These are phyloP conservation scores for Diaporthe velutina DNA, from an alignment of 2,329 filamentous ascomycete genomes.

Conservation along the genomic window DNA sequence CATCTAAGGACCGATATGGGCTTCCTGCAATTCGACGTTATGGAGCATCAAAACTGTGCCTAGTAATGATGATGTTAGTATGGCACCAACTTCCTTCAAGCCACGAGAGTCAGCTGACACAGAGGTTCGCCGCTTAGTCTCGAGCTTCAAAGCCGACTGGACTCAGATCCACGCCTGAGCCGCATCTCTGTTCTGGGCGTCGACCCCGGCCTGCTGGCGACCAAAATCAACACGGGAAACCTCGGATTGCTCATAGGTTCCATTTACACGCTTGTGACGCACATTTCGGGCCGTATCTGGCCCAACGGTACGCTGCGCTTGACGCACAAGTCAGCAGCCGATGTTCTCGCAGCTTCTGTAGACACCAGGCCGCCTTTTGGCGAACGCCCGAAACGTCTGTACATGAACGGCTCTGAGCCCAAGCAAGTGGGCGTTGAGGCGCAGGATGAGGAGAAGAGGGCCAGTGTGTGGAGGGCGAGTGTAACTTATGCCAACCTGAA, in stretches of 20 bases:
- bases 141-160: slow-evolving; percentile 48
- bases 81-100: background rate
- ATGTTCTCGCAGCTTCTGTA: slow-evolving; percentile 11
- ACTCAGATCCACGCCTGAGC: slow-evolving; percentile 44
- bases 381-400: slow-evolving; percentile 8
- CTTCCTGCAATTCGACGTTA: slow-evolving; percentile 46
- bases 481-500: background rate
- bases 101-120: background rate
- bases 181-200: slow-evolving; percentile 48
- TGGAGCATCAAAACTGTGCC: slow-evolving; percentile 49
- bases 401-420: slow-evolving; percentile 18
- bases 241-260: slow-evolving; percentile 42
- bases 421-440: slow-evolving; percentile 3
- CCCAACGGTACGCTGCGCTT: slow-evolving; percentile 21
- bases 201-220: slow-evolving; percentile 51
- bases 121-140: slow-evolving; percentile 37
- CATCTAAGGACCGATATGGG: slow-evolving; percentile 38
- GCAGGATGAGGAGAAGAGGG: slow-evolving; percentile 14
- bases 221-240: slow-evolving; percentile 18
- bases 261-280: slow-evolving; percentile 20
- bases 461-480: slow-evolving; percentile 17
- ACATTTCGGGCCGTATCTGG: background rate
- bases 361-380: background rate
- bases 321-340: slow-evolving; percentile 19
- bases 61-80: slow-evolving; percentile 49